Evolutionary conservation across 2,329 filamentous ascomycete species (phyloP).

Genomic region (Polytolypa hystricis): DNA sequence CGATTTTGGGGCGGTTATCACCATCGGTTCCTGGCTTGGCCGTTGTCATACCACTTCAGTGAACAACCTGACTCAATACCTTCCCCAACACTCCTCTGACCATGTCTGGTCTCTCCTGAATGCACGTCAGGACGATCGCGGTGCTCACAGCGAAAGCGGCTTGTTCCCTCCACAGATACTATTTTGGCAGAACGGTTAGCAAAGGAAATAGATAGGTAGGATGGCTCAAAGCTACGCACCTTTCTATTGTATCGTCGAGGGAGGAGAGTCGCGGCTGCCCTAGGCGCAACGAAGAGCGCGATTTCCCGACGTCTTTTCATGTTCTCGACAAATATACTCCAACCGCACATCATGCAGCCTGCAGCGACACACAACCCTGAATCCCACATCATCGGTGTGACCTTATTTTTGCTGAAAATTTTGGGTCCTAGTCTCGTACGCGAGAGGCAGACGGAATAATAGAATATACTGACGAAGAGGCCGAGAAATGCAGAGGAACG

Average conservation of each 20-base stretch:
- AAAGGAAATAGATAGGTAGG: slow-evolving; percentile 9
- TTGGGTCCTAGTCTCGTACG: slow-evolving; percentile 63
- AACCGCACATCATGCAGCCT: slow-evolving; percentile 67
- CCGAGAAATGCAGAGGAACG: slow-evolving; percentile 70
- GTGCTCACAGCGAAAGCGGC: slow-evolving; percentile 55
- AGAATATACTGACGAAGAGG: slow-evolving; percentile 67
- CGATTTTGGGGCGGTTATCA: no score
- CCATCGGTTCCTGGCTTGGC: slow-evolving; percentile 5
- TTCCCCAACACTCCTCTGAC: slow-evolving; percentile 60
- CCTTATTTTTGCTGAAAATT: slow-evolving; percentile 46
- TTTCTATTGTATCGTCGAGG: slow-evolving; percentile 55
- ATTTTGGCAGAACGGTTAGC: slow-evolving; percentile 24
- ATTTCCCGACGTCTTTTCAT: slow-evolving; percentile 58
- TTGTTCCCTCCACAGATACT: slow-evolving; percentile 58
- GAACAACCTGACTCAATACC: slow-evolving; percentile 44
- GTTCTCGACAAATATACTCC: slow-evolving; percentile 67
- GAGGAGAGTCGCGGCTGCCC: slow-evolving; percentile 63
- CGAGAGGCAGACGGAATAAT: slow-evolving; percentile 71
- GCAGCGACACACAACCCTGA: slow-evolving; percentile 54
- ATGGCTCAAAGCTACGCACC: slow-evolving; percentile 18
- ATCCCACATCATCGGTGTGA: slow-evolving; percentile 47
- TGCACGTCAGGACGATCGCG: slow-evolving; percentile 58
- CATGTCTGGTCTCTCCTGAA: slow-evolving; percentile 49
- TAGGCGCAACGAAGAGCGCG: slow-evolving; percentile 67
- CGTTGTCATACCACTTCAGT: no score